phyloP scores from a whole-genome alignment of 495 filamentous ascomycete species.

The Neurospora tetraspora region DNA sequence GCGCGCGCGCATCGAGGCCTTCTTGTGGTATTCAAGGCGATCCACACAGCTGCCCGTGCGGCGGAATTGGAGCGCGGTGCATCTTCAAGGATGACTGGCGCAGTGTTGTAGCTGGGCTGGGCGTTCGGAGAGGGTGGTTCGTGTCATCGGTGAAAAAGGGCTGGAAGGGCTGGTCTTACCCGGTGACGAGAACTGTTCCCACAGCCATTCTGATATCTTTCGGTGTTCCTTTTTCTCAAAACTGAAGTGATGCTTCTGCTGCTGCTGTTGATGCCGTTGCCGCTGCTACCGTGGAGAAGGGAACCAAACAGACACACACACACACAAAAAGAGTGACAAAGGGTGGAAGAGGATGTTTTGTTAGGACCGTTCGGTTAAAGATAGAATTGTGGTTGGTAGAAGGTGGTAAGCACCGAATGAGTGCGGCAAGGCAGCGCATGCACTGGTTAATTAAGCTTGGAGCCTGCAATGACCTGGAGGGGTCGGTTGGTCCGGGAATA shows the following conservation, averaged over 20 bases:
- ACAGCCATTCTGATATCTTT: constrained; percentile 50
- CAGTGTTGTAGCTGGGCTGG: neutral
- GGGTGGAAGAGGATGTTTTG: neutral
- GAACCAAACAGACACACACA: neutral
- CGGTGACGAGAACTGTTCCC: constrained; percentile 82
- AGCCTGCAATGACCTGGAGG: neutral
- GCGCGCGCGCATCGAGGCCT: neutral
- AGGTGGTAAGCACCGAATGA: neutral
- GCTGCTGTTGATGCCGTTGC: neutral
- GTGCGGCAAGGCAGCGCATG: neutral
- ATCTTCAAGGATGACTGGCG: neutral
- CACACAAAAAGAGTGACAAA: neutral
- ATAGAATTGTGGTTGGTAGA: neutral
- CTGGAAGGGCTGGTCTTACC: constrained; percentile 45
- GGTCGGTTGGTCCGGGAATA: neutral
- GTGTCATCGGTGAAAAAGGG: constrained; percentile 1
- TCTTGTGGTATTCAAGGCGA: neutral
- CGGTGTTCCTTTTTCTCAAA: neutral
- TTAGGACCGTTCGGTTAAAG: neutral
- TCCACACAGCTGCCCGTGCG: neutral
- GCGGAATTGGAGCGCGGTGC: neutral
- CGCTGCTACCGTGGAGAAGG: neutral
- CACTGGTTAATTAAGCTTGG: neutral
- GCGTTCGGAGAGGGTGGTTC: constrained; percentile 1
- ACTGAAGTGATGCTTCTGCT: neutral